Percentiles rank a stretch among this genome's conserved stretches.
phyloP scores from a whole-genome alignment of 768 basidiomycete species.

The Pleurotus djamor region DNA sequence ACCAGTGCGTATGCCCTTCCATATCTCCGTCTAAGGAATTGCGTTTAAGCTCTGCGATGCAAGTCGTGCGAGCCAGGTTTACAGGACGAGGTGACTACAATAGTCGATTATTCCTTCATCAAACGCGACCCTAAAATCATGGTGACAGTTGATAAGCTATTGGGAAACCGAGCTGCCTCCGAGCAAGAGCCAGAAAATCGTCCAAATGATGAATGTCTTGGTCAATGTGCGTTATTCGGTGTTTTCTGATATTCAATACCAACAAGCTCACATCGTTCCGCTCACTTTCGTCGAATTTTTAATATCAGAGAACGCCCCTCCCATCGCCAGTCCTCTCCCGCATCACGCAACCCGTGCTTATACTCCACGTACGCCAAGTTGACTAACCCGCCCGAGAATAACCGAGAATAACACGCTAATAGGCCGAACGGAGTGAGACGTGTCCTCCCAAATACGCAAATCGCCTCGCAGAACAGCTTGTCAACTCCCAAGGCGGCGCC shows the following conservation, averaged over 20 bases:
- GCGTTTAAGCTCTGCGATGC: conserved; percentile 5
- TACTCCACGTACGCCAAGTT: conserved; percentile 56
- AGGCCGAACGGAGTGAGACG: conserved; percentile 62
- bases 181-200: conserved; percentile 43
- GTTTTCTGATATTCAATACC: not conserved
- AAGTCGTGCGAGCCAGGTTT: conserved; percentile 46
- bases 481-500: conserved; percentile 46
- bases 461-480: conserved; percentile 43
- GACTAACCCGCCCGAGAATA: not conserved
- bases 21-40: not conserved
- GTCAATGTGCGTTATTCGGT: conserved; percentile 48
- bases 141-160: conserved; percentile 55
- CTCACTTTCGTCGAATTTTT: not conserved
- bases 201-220: conserved; percentile 53
- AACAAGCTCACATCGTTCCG: not conserved
- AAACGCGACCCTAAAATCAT: not conserved
- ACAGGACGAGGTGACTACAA: conserved; percentile 56
- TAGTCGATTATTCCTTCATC: not conserved
- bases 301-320: conserved; percentile 47
- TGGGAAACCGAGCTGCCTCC: conserved; percentile 64
- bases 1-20: conserved; percentile 36
- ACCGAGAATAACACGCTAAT: conserved; percentile 1
- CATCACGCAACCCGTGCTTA: conserved; percentile 64
- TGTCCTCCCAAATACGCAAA: conserved; percentile 60
- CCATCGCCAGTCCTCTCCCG: conserved; percentile 36